phyloP scores from a whole-genome alignment of 1,284 basidiomycete genomes.

The Fistulinella cinereoalba region DNA sequence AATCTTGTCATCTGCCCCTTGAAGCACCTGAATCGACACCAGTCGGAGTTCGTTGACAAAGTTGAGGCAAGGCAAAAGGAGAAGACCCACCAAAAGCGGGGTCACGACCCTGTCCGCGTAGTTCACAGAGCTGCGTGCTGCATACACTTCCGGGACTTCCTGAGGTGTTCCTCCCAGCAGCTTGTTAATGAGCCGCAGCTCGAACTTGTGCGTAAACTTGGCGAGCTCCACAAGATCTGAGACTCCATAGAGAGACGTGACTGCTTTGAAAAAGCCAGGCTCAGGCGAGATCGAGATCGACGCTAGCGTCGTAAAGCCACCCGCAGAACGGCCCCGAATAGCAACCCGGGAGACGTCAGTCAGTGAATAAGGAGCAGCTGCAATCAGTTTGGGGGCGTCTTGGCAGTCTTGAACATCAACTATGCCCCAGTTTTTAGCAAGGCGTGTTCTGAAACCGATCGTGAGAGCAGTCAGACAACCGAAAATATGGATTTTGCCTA shows the following conservation, averaged over 20 bases:
- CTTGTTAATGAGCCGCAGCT: conserved; percentile 49
- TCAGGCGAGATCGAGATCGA: conserved; percentile 40
- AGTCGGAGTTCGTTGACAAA: too few relatives aligned
- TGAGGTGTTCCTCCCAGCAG: conserved; percentile 52
- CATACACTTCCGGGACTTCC: conserved; percentile 26
- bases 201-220: conserved; percentile 65
- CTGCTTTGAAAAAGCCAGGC: conserved; percentile 33
- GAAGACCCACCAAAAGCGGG: conserved; percentile 22
- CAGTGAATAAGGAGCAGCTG: conserved; percentile 18
- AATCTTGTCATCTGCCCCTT: conserved; percentile 48
- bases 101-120: conserved; percentile 22
- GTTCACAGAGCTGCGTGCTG: conserved; percentile 27
- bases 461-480: too few relatives aligned
- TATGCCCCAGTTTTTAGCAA: conserved; percentile 30
- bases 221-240: conserved; percentile 51
- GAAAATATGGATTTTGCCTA: conserved; percentile 19
- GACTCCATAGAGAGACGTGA: conserved; percentile 49
- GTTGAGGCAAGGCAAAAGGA: too few relatives aligned
- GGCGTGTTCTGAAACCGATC: too few relatives aligned
- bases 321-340: conserved; percentile 60
- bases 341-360: conserved; percentile 47
- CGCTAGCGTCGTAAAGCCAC: conserved; percentile 59
- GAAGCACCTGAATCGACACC: too few relatives aligned
- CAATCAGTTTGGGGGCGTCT: conserved; percentile 26
- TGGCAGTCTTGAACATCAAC: conserved; percentile 30